phyloP scores from a whole-genome alignment of 768 basidiomycete genomes.

The Lactifluus pinguis region DNA sequence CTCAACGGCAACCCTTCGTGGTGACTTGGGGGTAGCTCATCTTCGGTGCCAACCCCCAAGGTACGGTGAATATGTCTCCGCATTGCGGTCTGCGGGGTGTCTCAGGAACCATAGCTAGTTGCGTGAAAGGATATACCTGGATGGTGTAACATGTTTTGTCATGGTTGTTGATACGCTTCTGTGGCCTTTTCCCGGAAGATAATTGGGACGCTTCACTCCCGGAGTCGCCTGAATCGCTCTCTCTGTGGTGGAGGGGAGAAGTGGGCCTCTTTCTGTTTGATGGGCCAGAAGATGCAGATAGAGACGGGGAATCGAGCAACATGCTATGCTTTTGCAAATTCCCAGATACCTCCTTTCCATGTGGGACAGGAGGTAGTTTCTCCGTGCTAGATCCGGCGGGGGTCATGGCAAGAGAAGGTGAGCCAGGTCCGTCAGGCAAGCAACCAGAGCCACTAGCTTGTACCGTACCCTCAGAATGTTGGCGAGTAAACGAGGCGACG shows the following conservation, averaged over 20 bases:
- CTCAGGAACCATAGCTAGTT: neutral
- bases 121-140: conserved; percentile 36
- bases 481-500: conserved; percentile 21
- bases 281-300: conserved; percentile 25
- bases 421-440: neutral
- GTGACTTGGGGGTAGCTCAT: conserved; percentile 53
- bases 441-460: neutral
- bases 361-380: neutral
- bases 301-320: conserved; percentile 28
- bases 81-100: conserved; percentile 50
- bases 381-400: neutral
- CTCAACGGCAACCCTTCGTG: conserved; percentile 41
- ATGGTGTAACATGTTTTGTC: conserved; percentile 60
- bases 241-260: neutral
- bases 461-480: neutral
- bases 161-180: conserved; percentile 48
- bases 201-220: conserved; percentile 32
- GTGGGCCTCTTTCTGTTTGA: conserved; percentile 25
- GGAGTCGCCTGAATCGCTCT: conserved; percentile 19
- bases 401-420: neutral
- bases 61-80: conserved; percentile 51
- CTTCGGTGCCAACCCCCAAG: conserved; percentile 50
- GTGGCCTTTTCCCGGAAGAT: conserved; percentile 24
- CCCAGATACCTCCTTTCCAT: neutral
- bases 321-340: neutral